Evolutionary conservation across 1,284 basidiomycete genomes (phyloP), one percentile per base, ranked within the genome.

Genomic region (Cryptococcus sp.): DNA sequence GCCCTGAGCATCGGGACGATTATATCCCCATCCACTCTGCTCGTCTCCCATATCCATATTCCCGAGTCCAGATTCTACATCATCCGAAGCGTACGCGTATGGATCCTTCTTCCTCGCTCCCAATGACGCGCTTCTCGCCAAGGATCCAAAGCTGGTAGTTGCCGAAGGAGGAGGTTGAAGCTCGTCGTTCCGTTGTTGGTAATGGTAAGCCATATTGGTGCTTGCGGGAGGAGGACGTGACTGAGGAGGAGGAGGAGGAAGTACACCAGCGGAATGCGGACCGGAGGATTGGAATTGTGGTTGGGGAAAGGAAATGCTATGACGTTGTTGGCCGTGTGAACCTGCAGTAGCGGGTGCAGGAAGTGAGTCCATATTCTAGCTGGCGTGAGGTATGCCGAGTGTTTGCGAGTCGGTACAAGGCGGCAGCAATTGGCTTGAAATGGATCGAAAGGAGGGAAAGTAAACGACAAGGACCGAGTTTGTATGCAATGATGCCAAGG

Each of bases 51-150:
- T 59, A 18, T 62, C 61, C 56, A 62, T 66, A 40, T 60, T 63
- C 10, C 70, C 71, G 49, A 74, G 56, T 2, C 72, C 73, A 44
- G 66, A 67, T 54, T 74, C 72, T 24, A 76, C 73, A 49, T 76
- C 73, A 55, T 73, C 73, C 7, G 68, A 65, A 2, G 70, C 63
- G 49, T 73, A 72, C 10, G 67, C 62, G 52, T 72, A 73, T 7
- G 73, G 72, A 46, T 75, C 72, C 50, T 70, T 69, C 51, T 63
- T 67, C 50, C 74, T 64, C 3, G 61, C 56, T 4, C 69, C 69
- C 7, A 75, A 59, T 2, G 67, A 70, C 2, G 73, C 68, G 42
- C 68, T 71, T 19, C 73, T 56, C 0, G 66, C 72, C 4, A 74
- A 56, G 9, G 65, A 66, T 13, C 67, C 64, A 4, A 70, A 56